Evolutionary conservation across 106 monocot species (phyloP).

Genomic region (Dactylorhiza incarnata): DNA sequence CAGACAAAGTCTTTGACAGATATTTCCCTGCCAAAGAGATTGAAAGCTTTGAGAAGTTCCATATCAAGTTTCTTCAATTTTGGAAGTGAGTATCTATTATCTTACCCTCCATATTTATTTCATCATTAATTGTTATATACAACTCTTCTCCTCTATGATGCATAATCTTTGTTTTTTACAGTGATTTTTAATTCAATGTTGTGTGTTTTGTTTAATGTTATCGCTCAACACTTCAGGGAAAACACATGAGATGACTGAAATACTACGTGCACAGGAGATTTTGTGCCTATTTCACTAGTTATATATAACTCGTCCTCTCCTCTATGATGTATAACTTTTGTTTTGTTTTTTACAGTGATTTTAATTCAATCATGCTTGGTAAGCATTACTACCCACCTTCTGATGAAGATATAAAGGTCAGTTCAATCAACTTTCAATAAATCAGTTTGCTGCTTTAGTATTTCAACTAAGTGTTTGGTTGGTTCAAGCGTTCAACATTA

Average conservation of each 20-base stretch:
- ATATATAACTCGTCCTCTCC: not conserved
- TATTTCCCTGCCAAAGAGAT: constrained; percentile 10
- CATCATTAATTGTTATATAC: no score
- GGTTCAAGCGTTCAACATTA: not conserved
- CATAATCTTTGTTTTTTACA: not conserved
- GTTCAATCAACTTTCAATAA: not conserved
- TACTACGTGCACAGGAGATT: constrained; percentile 20
- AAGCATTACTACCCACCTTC: constrained; percentile 18
- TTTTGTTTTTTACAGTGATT: constrained; percentile 18
- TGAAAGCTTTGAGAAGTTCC: constrained; percentile 8
- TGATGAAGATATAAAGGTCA: constrained; percentile 20
- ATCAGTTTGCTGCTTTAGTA: not conserved
- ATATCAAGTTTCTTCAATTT: constrained; percentile 22
- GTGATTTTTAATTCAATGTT: not conserved
- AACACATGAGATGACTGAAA: no score
- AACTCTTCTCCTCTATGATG: not conserved
- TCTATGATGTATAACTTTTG: not conserved
- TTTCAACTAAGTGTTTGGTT: no score
- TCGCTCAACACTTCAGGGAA: no score
- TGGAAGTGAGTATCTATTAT: constrained; percentile 23
- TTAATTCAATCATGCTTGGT: constrained; percentile 36
- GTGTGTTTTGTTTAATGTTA: no score
- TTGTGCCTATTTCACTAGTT: not conserved
- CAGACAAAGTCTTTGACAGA: constrained; percentile 16
- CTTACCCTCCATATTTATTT: no score